Conservation (phyloP, 2,329 filamentous ascomycete genomes). For the Phyllosticta citrichinensis region DNA sequence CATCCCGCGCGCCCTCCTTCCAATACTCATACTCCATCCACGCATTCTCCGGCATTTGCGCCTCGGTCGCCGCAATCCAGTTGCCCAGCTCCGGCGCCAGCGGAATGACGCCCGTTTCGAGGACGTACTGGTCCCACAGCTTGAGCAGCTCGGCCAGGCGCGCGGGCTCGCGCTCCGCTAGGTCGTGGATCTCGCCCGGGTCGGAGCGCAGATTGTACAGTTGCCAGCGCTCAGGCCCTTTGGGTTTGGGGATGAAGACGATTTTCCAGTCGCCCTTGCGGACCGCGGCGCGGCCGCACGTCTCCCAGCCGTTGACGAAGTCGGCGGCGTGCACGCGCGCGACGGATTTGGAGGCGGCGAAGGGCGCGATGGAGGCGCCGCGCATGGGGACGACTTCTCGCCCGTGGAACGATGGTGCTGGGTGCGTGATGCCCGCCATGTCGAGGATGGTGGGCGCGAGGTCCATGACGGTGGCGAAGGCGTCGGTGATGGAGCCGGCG, state of each 20-base stretch:
- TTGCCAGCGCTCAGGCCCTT: constrained; percentile 47
- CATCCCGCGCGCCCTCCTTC: constrained; percentile 41
- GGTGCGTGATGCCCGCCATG: constrained; percentile 41
- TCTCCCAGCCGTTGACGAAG: constrained; percentile 48
- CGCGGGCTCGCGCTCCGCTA: constrained; percentile 31
- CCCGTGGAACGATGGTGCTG: constrained; percentile 42
- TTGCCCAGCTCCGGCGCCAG: constrained; percentile 48
- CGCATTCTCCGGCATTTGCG: constrained; percentile 54
- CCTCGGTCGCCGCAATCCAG: constrained; percentile 51
- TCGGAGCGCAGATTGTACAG: constrained; percentile 45
- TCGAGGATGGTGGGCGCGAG: constrained; percentile 35
- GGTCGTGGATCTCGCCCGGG: constrained; percentile 41
- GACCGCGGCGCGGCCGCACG: constrained; percentile 44
- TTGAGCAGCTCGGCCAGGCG: constrained; percentile 39
- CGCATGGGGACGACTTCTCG: constrained; percentile 43
- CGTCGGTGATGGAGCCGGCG: constrained; percentile 34
- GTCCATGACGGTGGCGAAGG: constrained; percentile 40
- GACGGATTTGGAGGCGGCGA: constrained; percentile 25
- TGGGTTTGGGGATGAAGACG: constrained; percentile 47
- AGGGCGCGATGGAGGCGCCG: constrained; percentile 38
- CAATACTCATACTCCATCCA: constrained; percentile 60
- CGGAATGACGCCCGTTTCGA: constrained; percentile 51
- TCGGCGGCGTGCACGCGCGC: constrained; percentile 39
- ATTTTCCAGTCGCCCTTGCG: constrained; percentile 49
- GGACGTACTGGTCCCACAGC: constrained; percentile 48